phyloP scores from a whole-genome alignment of 2,329 filamentous ascomycete species.

The Cordyceps farinosa region DNA sequence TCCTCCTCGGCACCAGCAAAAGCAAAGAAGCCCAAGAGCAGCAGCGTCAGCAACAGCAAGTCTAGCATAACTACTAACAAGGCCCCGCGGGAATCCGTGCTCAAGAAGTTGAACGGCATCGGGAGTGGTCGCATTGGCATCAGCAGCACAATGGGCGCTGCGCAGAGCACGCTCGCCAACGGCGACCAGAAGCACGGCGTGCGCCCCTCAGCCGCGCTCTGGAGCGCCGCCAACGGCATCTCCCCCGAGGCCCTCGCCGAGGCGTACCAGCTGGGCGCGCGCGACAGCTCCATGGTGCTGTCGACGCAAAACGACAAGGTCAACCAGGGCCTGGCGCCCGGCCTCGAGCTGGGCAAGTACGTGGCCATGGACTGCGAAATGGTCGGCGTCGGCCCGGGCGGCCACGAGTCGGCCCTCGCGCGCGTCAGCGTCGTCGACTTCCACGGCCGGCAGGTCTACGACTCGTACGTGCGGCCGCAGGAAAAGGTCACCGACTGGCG shows the following conservation, averaged over 20 bases:
- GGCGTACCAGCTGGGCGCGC: slow-evolving; percentile 56
- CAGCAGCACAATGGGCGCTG: slow-evolving; percentile 50
- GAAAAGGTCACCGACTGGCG: slow-evolving; percentile 86
- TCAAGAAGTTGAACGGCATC: slow-evolving; percentile 11
- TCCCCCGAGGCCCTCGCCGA: slow-evolving; percentile 58
- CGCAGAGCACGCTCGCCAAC: slow-evolving; percentile 46
- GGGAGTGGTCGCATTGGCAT: neutral
- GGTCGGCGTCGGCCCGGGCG: slow-evolving; percentile 78
- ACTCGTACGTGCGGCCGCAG: slow-evolving; percentile 80
- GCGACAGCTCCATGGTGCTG: slow-evolving; percentile 46
- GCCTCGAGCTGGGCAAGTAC: slow-evolving; percentile 78
- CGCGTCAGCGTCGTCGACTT: slow-evolving; percentile 91
- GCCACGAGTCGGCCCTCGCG: slow-evolving; percentile 72
- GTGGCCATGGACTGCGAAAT: slow-evolving; percentile 96
- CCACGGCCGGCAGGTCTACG: slow-evolving; percentile 87
- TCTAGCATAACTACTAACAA: neutral
- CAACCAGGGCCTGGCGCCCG: slow-evolving; percentile 60
- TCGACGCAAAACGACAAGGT: slow-evolving; percentile 47
- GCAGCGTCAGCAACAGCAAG: neutral
- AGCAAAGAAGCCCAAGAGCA: slow-evolving; percentile 30
- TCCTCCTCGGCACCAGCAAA: slow-evolving; percentile 19
- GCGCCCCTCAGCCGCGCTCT: slow-evolving; percentile 55
- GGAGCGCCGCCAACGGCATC: slow-evolving; percentile 59
- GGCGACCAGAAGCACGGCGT: slow-evolving; percentile 37
- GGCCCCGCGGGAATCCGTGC: slow-evolving; percentile 7